These are phyloP conservation scores for Ascochyta rabiei DNA, from an alignment of 2,329 filamentous ascomycete genomes.

Conservation along the genomic window DNA sequence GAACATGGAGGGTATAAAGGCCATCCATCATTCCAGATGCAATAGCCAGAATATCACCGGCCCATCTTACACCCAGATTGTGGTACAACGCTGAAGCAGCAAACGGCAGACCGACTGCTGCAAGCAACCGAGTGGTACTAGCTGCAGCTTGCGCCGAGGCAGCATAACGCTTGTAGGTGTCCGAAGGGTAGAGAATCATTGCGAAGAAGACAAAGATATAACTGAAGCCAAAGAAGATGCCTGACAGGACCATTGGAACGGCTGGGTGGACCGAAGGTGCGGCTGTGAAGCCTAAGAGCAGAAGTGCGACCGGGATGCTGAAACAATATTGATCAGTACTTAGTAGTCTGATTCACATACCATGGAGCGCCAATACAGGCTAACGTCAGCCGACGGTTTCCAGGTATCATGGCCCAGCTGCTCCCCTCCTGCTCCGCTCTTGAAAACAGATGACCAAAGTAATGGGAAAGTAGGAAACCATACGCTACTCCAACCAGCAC, in stretches of 20 bases:
- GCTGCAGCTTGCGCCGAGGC: slow-evolving; percentile 59
- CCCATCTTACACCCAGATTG: slow-evolving; percentile 1
- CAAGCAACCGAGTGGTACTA: slow-evolving; percentile 4
- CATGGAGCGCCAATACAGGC: slow-evolving; percentile 70
- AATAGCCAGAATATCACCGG: background rate
- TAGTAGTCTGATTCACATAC: slow-evolving; percentile 17
- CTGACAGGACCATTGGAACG: slow-evolving; percentile 47
- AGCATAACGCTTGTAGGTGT: slow-evolving; percentile 68
- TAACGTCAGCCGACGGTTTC: slow-evolving; percentile 71
- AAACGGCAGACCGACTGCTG: slow-evolving; percentile 2
- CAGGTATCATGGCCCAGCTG: slow-evolving; percentile 50
- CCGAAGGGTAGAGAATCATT: slow-evolving; percentile 37
- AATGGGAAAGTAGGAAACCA: slow-evolving; percentile 1
- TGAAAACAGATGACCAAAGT: background rate
- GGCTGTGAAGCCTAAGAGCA: slow-evolving; percentile 1
- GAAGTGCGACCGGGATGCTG: slow-evolving; percentile 6
- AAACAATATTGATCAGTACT: background rate
- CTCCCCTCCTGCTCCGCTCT: background rate
- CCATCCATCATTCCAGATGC: slow-evolving; percentile 6
- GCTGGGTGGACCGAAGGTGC: slow-evolving; percentile 23
- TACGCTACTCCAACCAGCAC: slow-evolving; percentile 3
- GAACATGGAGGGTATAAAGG: slow-evolving; percentile 6
- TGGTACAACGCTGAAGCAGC: slow-evolving; percentile 3
- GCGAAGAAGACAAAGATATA: slow-evolving; percentile 66
- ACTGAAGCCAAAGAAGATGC: slow-evolving; percentile 58